Conservation (phyloP, 2,329 filamentous ascomycete species). For the Botrytis hyacinthi region DNA sequence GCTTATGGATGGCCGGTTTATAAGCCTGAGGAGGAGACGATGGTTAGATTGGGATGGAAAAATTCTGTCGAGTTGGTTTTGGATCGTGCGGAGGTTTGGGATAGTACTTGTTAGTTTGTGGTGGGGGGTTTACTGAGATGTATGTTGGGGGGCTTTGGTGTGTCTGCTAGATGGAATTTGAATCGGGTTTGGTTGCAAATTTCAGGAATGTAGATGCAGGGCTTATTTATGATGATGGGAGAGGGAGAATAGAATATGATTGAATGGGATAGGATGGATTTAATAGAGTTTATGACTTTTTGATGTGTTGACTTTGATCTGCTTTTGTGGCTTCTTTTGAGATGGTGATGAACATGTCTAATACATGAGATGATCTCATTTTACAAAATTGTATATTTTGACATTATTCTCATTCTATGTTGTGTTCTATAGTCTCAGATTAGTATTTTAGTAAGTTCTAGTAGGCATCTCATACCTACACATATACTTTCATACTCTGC, state of each 20-base stretch:
- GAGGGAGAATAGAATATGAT: too few relatives aligned
- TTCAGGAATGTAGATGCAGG: too few relatives aligned
- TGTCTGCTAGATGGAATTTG: not conserved
- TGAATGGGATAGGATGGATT: not conserved
- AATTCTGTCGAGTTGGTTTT: not conserved
- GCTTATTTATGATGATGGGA: not conserved
- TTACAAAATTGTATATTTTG: too few relatives aligned
- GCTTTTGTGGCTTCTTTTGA: not conserved
- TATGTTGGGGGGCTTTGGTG: not conserved
- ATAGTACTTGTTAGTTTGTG: not conserved
- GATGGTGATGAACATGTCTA: not conserved
- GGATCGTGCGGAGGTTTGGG: not conserved
- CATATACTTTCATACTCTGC: too few relatives aligned
- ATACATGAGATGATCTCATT: not conserved
- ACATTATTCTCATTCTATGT: too few relatives aligned
- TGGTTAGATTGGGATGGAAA: not conserved
- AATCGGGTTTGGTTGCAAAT: not conserved
- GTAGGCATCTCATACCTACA: too few relatives aligned
- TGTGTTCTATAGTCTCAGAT: too few relatives aligned
- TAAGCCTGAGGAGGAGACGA: not conserved
- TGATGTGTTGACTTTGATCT: rapidly evolving
- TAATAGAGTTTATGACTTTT: not conserved
- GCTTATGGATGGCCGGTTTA: not conserved
- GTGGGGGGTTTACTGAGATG: not conserved
- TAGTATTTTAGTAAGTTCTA: too few relatives aligned